Base-by-base conservation (phyloP, 164 flowering plant species). In the Buxus sempervirens region DNA sequence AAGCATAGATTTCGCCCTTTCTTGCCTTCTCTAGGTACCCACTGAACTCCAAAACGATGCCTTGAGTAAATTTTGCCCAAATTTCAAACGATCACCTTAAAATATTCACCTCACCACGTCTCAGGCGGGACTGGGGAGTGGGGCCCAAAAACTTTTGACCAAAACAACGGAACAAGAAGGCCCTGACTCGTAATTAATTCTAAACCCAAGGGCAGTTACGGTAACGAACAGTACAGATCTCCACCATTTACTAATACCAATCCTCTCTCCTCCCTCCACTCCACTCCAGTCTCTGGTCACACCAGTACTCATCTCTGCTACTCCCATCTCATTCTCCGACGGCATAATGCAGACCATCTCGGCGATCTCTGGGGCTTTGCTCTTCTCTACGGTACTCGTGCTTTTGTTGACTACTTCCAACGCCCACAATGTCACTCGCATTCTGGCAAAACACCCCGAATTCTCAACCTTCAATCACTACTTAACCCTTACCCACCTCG, bases 381-480 rank as follows among this genome's bases (percentile, higher is more conserved):
- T 59, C 53, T 51, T 75, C 25, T 13, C 70, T 48, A 54, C 75
- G 21, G 62, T 78, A 58, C 27, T 71, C 63, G 42, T 79, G 58
- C n/a, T 70, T 23, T 24, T 70, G 32, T n/a, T 63, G 57, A 15
- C 70, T 73, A 27, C 81, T 67, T 20, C 84, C 61, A 27, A 73
- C 2, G 96, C 89, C 18, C 93, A 88, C 88, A 91, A 91, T 77
- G 87, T 93, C 78, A 93, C 98, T 12, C 70, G 69, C 26, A 90
- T 91, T 60, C 87, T 93, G 12, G 92, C 89, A 32, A 77, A 79
- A 59, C 83, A 84, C 81, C 96, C 93, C 0, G 83, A 83, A 9
- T 83, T 88, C 80, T 88, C 93, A 16, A 85, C 87, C 63, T 90
- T 91, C 90, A 91, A 88, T 82, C 93, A 88, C 77, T 91, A 91